Evolutionary conservation across 108 stramenopile species (phyloP).

Genomic region (Skeletonema costatum): DNA sequence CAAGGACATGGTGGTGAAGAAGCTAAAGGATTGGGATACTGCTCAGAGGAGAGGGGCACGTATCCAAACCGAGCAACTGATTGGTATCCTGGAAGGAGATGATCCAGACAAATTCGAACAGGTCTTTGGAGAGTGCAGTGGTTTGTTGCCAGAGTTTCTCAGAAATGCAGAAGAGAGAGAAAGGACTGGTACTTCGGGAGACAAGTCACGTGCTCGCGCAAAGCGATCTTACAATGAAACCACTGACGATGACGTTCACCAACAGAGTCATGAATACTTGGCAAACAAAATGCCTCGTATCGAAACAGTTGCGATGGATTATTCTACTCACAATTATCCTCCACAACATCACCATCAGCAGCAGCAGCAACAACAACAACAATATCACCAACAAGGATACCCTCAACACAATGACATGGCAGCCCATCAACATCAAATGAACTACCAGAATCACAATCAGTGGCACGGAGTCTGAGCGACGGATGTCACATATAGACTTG

Average conservation of each 20-base stretch:
- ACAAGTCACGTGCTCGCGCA: not conserved
- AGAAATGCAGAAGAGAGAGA: conserved; percentile 10
- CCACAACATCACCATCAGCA: not conserved
- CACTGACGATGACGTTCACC: not conserved
- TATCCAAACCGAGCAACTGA: conserved; percentile 8
- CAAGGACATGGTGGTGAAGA: conserved; percentile 2
- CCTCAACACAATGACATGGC: not conserved
- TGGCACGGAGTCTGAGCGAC: not conserved
- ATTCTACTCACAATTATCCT: conserved; percentile 1
- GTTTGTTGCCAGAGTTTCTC: conserved; percentile 8
- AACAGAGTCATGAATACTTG: not conserved
- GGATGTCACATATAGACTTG: not conserved
- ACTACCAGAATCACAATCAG: not conserved
- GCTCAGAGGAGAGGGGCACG: not conserved
- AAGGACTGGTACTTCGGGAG: not conserved
- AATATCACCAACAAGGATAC: not conserved
- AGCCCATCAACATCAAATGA: not conserved
- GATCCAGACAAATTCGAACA: conserved; percentile 6
- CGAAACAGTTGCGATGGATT: not conserved
- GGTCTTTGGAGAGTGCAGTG: conserved; percentile 4
- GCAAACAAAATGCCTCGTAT: not conserved
- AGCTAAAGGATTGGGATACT: conserved; percentile 4
- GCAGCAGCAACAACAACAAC: too few relatives aligned
- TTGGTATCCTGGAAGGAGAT: conserved; percentile 13
- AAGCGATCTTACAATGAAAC: not conserved